These are phyloP conservation scores for Xylaria cubensis DNA, from an alignment of 495 filamentous ascomycete species.

Conservation along the genomic window DNA sequence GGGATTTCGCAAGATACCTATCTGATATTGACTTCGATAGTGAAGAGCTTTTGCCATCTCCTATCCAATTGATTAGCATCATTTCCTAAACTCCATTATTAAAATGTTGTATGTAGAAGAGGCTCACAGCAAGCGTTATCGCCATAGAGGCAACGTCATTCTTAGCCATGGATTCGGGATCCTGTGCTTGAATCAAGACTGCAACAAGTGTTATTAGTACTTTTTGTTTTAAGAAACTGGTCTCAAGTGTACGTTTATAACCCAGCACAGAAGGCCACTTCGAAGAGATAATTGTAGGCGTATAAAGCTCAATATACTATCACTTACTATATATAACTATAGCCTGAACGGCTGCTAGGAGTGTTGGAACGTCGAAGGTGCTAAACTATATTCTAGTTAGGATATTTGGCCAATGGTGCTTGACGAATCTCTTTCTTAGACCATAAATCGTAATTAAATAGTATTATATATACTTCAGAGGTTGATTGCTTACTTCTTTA, in stretches of 20 bases:
- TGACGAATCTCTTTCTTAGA: background rate
- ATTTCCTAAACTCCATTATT: background rate
- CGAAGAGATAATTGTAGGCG: background rate
- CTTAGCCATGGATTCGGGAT: background rate
- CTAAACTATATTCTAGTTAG: background rate
- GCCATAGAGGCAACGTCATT: background rate
- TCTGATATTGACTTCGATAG: background rate
- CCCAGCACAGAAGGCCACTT: background rate
- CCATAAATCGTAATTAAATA: background rate
- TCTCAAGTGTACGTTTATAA: background rate
- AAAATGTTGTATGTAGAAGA: background rate
- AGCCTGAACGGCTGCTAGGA: slow-evolving; percentile 9
- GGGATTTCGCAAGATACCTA: background rate
- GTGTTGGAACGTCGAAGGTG: slow-evolving; percentile 1
- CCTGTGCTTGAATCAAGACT: slow-evolving; percentile 1
- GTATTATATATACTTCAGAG: background rate
- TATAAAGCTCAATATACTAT: background rate
- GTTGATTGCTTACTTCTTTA: background rate
- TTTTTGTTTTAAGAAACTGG: background rate
- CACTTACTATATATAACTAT: slow-evolving; percentile 2
- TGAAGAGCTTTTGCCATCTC: background rate
- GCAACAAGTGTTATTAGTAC: background rate
- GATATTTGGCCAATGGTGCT: background rate
- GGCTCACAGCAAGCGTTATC: slow-evolving; percentile 4
- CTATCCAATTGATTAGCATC: background rate